A percentile compares a stretch with the other conserved stretches of the same genome.
phyloP scores from a whole-genome alignment of 306 rosid species.

The Begonia masoniana region DNA sequence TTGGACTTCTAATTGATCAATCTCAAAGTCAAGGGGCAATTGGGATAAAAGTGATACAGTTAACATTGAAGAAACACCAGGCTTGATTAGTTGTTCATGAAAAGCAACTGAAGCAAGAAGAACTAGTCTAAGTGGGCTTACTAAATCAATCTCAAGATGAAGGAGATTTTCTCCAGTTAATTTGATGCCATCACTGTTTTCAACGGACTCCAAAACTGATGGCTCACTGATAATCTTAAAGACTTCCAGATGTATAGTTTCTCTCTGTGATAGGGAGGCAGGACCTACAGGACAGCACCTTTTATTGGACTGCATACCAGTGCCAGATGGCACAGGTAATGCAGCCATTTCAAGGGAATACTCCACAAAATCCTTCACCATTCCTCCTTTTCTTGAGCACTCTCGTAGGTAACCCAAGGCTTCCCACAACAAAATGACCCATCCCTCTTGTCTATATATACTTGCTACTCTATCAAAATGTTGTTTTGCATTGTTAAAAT shows the following conservation, averaged over 20 bases:
- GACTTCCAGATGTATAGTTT: conserved; percentile 60
- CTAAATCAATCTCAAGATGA: conserved; percentile 85
- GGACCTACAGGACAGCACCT: conserved; percentile 80
- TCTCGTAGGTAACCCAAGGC: conserved; percentile 85
- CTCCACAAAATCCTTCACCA: conserved; percentile 66
- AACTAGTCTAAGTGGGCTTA: conserved; percentile 82
- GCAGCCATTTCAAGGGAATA: conserved; percentile 97
- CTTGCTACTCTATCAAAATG: conserved; percentile 54
- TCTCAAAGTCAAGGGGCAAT: conserved; percentile 56
- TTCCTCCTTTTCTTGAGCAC: conserved; percentile 52
- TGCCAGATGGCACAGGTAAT: conserved; percentile 53
- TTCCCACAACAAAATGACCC: conserved; percentile 89
- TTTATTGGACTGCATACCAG: conserved; percentile 34
- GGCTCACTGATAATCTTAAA: conserved; percentile 47
- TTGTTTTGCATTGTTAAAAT: conserved; percentile 50
- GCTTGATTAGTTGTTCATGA: conserved; percentile 77
- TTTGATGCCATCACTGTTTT: conserved; percentile 29
- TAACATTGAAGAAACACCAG: conserved; percentile 44
- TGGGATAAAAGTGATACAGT: conserved; percentile 74
- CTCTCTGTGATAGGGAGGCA: conserved; percentile 54
- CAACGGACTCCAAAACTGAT: conserved; percentile 27
- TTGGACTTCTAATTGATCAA: conserved; percentile 75
- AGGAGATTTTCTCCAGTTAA: conserved; percentile 35
- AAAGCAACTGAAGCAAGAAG: conserved; percentile 93
- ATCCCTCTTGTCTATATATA: conserved; percentile 90